A percentile compares a stretch with the other conserved stretches of the same genome.
These are phyloP conservation scores for Mortierella sp. DNA, from an alignment of 371 early-diverging fungal species.

Conservation along the genomic window DNA sequence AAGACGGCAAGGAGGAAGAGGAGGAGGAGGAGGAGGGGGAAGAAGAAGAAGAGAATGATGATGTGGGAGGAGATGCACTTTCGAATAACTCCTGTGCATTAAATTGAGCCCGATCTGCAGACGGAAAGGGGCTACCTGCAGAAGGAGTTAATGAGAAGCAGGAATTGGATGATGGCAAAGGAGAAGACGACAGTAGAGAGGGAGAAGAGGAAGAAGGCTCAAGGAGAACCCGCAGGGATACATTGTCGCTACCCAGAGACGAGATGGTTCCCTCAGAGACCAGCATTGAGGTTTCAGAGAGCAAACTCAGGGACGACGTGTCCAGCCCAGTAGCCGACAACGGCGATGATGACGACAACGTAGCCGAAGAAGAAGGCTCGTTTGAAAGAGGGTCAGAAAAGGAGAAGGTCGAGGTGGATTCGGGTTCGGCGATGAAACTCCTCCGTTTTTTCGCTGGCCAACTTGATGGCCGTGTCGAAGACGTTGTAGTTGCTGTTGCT, in stretches of 20 bases:
- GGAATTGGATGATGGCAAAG: background rate
- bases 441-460: conserved; percentile 33
- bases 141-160: conserved; percentile 9
- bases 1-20: background rate
- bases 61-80: background rate
- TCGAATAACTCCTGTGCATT: conserved; percentile 5
- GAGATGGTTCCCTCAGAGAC: conserved; percentile 28
- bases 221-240: background rate
- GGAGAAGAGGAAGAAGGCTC: conserved; percentile 4
- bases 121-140: background rate
- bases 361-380: background rate
- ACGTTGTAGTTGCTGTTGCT: background rate
- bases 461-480: conserved; percentile 18
- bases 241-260: background rate
- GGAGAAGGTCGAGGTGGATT: background rate
- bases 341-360: background rate
- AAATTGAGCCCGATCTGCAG: conserved; percentile 8
- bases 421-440: conserved; percentile 25
- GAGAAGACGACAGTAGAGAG: background rate
- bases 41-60: background rate
- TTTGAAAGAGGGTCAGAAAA: background rate
- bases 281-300: conserved; percentile 41
- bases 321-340: conserved; percentile 13
- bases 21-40: background rate
- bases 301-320: conserved; percentile 40